Base-by-base conservation (phyloP, 306 rosid species). In the Rosa lucieae region DNA sequence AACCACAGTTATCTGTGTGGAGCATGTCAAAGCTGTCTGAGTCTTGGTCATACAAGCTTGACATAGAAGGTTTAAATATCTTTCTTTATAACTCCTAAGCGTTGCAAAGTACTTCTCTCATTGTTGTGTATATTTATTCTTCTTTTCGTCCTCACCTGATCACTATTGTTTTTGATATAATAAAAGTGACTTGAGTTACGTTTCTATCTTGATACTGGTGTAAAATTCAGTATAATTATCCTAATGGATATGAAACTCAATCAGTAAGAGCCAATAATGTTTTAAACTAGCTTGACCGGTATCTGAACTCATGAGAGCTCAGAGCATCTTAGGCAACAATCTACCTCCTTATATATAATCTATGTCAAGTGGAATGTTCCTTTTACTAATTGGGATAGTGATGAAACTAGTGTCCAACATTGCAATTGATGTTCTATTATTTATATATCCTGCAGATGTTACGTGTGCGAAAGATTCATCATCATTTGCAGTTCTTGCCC, bases 21-120 rank as follows among this genome's bases (percentile, higher is more conserved):
- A 88, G 80, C 83, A 67, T 89, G 94, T 86, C 94, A 23, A 86
- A 82, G 81, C 82, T 93, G 66, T 84, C 90, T 55, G 80, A 84
- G 75, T 87, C 85, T 58, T 96, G 98, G 97, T 89, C 98, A n/a
- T 91, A 91, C 87, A 86, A 85, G 81, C 93, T 96, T 85, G 92
- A 90, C 40, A 72, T 91, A 74, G 97, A 96, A 96, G 99, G 99
- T 96, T 74, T 67, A 37, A 37, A 23, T 37, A 67, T 51, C 44
- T 74, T 47, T 29, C 73, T 42, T 46, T 77, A 40, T 18, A 8
- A 11, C 8, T 18, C 20, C 23, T 18, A 17, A 40, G 9, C 1
- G 3, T 39, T 8, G 49, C 14, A 67, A 65, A 39, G n/a, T 35
- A 39, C 13, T 18, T 40, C 29, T 67, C 21, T 35, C 21, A 20